These are phyloP conservation scores for Saturnispora silvae DNA, from an alignment of 805 yeast species.

Conservation along the genomic window DNA sequence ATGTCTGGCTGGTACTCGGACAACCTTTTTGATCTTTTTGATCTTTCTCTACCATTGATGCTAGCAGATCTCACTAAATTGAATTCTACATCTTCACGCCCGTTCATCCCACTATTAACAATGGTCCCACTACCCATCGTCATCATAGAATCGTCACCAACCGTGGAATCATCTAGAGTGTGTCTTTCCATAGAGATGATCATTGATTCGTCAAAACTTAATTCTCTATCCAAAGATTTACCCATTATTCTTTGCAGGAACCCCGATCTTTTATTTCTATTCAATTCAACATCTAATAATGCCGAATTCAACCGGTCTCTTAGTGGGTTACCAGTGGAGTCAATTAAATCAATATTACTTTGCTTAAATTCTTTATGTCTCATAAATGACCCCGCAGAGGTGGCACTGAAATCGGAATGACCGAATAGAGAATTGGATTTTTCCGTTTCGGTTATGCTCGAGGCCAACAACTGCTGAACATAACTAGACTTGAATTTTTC, in stretches of 20 bases:
- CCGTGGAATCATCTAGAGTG: neutral
- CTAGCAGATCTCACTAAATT: slow-evolving; percentile 69
- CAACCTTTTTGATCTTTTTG: slow-evolving; percentile 55
- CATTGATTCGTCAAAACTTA: slow-evolving; percentile 26
- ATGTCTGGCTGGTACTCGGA: slow-evolving; percentile 50
- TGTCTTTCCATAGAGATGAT: slow-evolving; percentile 16
- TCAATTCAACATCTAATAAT: slow-evolving; percentile 12
- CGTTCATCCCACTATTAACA: neutral
- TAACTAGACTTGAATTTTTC: slow-evolving; percentile 16
- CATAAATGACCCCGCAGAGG: slow-evolving; percentile 78
- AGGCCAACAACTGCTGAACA: slow-evolving; percentile 22
- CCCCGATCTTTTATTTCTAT: slow-evolving; percentile 14
- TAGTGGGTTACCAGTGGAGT: slow-evolving; percentile 14
- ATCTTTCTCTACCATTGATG: slow-evolving; percentile 56
- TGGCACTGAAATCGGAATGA: slow-evolving; percentile 71
- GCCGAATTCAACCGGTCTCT: slow-evolving; percentile 26
- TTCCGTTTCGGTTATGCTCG: slow-evolving; percentile 22
- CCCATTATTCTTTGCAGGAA: slow-evolving; percentile 5
- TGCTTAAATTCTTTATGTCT: slow-evolving; percentile 41
- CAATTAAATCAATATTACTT: slow-evolving; percentile 9
- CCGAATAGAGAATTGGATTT: slow-evolving; percentile 36
- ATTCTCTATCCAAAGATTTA: slow-evolving; percentile 14
- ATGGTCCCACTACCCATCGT: neutral
- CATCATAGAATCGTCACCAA: neutral
- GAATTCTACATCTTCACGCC: neutral